Evolutionary conservation across 169 alveolate species (phyloP), one percentile per base, ranked within the genome.

Genomic region (Theileria equi): DNA sequence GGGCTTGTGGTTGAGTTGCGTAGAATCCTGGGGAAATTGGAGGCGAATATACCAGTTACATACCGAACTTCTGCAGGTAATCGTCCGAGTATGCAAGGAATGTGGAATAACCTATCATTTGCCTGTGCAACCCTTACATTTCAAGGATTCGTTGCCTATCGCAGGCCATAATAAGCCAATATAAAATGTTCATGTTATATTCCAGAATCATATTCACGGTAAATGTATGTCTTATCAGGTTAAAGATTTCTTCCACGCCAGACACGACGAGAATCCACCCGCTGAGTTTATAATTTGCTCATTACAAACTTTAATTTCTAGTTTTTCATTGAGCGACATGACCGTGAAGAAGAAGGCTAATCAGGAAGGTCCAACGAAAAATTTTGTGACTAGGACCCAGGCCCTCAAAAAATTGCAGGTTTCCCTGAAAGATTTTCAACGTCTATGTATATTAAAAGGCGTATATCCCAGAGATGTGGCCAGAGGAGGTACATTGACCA

Each of bases 391-490:
- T 48, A 65, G 86, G n/a, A 67, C 73, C 41, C 86, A 77, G 55
- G 86, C 86, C 31, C 45, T 77, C 17, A 77, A 58, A 52, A 65
- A 47, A 59, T 70, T 77, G 16, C 86, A 77, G 52, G 81, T 77
- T 38, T 77, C 86, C 19, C 81, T 77, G 23, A 43, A 90, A 45
- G 98, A 95, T 63, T 97, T 97, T 80, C 96, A 98, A 65, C 80
- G 98, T 53, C 89, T 96, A 7, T 98, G 99, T 81, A 98, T 98
- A 49, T 84, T 98, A 64, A 98, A 98, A 83, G 99, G 99, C 13
- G 93, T 98, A 36, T 98, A 94, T 66, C 99, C 99, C 11, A 85
- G 99, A 54, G 99, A 98, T 55, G 99, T 98, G 44, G 79, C 80
- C 86, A 92, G 95, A 91, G 94, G 95, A 94, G 93, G 89, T 88